phyloP scores from a whole-genome alignment of 352 stramenopile genomes.

The Pythium sukuiense region DNA sequence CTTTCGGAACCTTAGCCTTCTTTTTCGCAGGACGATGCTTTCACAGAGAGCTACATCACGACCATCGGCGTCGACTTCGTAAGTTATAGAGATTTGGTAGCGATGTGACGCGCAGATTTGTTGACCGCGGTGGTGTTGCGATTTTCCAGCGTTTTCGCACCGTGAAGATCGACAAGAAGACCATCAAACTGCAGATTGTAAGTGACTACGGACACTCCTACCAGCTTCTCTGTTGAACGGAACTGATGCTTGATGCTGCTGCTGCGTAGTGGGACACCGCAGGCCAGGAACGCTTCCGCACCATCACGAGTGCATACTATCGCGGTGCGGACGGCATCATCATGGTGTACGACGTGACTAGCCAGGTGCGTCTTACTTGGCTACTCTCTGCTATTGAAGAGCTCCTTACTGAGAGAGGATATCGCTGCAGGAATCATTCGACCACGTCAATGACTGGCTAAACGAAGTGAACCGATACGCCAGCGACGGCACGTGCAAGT shows the following conservation, averaged over 20 bases:
- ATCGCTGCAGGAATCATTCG: constrained; percentile 95
- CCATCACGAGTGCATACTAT: constrained; percentile 99
- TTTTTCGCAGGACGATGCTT: constrained; percentile 90
- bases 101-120: background rate
- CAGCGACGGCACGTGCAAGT: constrained; percentile 98
- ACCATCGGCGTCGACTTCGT: constrained; percentile 96
- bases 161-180: constrained; percentile 99
- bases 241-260: background rate
- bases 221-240: background rate
- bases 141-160: constrained; percentile 90
- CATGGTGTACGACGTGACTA: constrained; percentile 99
- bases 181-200: constrained; percentile 98
- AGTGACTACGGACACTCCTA: constrained; percentile 22
- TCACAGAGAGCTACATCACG: constrained; percentile 98
- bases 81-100: constrained; percentile 28
- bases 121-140: constrained; percentile 18
- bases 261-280: constrained; percentile 94
- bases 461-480: constrained; percentile 99
- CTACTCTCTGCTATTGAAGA: background rate
- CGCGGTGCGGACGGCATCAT: constrained; percentile 97
- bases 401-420: background rate
- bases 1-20: background rate
- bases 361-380: constrained; percentile 52
- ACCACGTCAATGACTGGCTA: constrained; percentile 99
- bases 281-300: constrained; percentile 98